Conservation (phyloP, 2,329 filamentous ascomycete species). For the Coniochaeta hoffmannii region DNA sequence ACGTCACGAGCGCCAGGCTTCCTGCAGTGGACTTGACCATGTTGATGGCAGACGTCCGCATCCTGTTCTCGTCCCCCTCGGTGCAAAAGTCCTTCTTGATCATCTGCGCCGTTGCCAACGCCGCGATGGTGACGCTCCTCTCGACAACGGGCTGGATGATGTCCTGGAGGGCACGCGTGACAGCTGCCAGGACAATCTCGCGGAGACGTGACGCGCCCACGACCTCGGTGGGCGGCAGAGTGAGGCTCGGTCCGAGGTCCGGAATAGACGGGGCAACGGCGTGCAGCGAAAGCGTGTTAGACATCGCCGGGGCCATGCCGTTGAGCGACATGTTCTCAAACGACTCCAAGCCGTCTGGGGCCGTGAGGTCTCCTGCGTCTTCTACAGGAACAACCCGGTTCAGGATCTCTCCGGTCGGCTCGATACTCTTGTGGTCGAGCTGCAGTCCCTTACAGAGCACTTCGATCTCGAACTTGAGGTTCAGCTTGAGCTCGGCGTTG, state of each 20-base stretch:
- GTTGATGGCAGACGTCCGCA: conserved; percentile 79
- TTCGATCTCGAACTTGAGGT: conserved; percentile 97
- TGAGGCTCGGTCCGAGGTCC: conserved; percentile 71
- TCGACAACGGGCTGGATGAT: conserved; percentile 98
- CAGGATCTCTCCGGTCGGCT: conserved; percentile 79
- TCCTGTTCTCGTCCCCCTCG: conserved; percentile 80
- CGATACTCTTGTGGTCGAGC: conserved; percentile 86
- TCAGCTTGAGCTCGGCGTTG: conserved; percentile 86
- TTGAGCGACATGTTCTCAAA: conserved; percentile 81
- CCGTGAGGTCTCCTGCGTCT: conserved; percentile 50
- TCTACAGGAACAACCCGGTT: conserved; percentile 62
- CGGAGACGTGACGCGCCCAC: conserved; percentile 61
- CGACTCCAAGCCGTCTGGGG: conserved; percentile 64
- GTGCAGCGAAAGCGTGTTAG: conserved; percentile 68
- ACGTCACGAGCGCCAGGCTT: conserved; percentile 92
- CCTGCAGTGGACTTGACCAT: conserved; percentile 95
- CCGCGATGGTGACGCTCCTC: conserved; percentile 93
- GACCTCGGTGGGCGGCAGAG: conserved; percentile 73
- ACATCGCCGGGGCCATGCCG: conserved; percentile 59
- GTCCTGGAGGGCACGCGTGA: conserved; percentile 85
- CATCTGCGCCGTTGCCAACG: conserved; percentile 92
- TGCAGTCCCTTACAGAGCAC: conserved; percentile 89
- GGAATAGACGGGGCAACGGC: conserved; percentile 74
- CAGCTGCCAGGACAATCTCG: conserved; percentile 76
- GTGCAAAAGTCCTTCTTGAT: conserved; percentile 95